Conservation (phyloP, 23 red algal genomes). For the Chondrus crispus region DNA sequence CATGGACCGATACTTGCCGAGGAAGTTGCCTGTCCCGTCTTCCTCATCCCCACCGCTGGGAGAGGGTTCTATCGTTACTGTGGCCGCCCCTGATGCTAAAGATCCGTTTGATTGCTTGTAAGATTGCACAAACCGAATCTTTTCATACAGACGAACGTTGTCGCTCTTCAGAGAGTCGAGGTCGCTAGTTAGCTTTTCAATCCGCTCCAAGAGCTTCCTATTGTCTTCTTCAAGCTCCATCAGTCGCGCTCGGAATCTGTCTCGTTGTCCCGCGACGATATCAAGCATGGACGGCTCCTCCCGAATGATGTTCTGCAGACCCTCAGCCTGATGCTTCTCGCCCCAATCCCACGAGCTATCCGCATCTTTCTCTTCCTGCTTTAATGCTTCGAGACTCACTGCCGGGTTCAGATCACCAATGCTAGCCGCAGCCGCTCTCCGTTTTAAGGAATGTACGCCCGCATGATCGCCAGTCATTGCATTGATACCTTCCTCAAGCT, state of each 20-base stretch:
- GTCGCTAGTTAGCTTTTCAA: constrained; percentile 63
- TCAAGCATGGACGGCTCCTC: constrained; percentile 80
- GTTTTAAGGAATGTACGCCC: neutral
- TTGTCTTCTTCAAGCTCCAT: constrained; percentile 80
- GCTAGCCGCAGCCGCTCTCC: neutral
- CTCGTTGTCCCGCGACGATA: constrained; percentile 71
- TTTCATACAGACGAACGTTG: constrained; percentile 71
- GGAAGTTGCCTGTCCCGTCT: constrained; percentile 18
- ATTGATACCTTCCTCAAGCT: constrained; percentile 60
- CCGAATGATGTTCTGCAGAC: constrained; percentile 24
- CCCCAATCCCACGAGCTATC: constrained; percentile 59
- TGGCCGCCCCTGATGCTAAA: neutral
- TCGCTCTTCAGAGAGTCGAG: constrained; percentile 72
- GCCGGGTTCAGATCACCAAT: neutral
- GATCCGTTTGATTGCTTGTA: constrained; percentile 50
- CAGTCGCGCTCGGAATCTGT: constrained; percentile 67
- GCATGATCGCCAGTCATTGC: constrained; percentile 54
- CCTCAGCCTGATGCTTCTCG: constrained; percentile 56
- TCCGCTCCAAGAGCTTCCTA: constrained; percentile 50
- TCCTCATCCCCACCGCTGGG: constrained; percentile 5
- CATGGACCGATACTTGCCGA: constrained; percentile 62
- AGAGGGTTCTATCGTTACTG: neutral
- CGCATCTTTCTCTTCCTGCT: neutral
- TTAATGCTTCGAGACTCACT: neutral
- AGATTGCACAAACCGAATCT: constrained; percentile 73